Conservation (phyloP, 768 basidiomycete genomes). For the Daedalea quercina region DNA sequence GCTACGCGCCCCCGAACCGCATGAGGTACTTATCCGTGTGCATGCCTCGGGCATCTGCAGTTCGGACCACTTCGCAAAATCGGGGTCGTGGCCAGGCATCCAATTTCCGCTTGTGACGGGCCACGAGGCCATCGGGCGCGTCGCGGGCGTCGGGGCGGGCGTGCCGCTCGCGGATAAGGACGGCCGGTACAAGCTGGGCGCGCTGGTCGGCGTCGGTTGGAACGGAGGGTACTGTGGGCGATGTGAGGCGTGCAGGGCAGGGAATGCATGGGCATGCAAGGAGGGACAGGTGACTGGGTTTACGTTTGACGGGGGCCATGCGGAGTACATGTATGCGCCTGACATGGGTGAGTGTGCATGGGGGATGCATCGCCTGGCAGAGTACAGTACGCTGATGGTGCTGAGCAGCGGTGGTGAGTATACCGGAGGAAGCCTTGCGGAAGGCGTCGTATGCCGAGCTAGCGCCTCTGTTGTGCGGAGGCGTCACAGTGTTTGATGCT, state of each 20-base stretch:
- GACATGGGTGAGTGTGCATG: conserved; percentile 3
- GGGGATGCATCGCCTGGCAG: too few relatives aligned
- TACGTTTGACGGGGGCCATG: conserved; percentile 11
- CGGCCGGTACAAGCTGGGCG: conserved; percentile 16
- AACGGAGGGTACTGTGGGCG: conserved; percentile 19
- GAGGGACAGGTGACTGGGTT: conserved; percentile 8
- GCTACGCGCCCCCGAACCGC: conserved; percentile 2
- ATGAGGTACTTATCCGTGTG: conserved; percentile 9
- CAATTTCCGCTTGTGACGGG: conserved; percentile 18
- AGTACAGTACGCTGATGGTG: background rate
- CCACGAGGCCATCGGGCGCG: conserved; percentile 22
- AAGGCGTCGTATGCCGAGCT: conserved; percentile 17
- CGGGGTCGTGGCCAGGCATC: conserved; percentile 7
- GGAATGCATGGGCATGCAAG: conserved; percentile 10
- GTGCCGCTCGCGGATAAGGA: conserved; percentile 5
- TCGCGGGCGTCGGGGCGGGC: conserved; percentile 12
- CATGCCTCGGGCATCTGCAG: conserved; percentile 11
- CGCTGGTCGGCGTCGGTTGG: conserved; percentile 25
- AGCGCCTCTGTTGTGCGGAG: conserved; percentile 28
- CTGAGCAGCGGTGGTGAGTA: conserved; percentile 4
- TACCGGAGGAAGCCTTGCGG: conserved; percentile 10
- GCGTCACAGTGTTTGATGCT: conserved; percentile 28
- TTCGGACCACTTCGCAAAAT: conserved; percentile 9
- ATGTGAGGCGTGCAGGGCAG: conserved; percentile 19
- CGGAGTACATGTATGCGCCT: conserved; percentile 11